Conservation (phyloP, 75 land plant species). For the Cunninghamia lanceolata region DNA sequence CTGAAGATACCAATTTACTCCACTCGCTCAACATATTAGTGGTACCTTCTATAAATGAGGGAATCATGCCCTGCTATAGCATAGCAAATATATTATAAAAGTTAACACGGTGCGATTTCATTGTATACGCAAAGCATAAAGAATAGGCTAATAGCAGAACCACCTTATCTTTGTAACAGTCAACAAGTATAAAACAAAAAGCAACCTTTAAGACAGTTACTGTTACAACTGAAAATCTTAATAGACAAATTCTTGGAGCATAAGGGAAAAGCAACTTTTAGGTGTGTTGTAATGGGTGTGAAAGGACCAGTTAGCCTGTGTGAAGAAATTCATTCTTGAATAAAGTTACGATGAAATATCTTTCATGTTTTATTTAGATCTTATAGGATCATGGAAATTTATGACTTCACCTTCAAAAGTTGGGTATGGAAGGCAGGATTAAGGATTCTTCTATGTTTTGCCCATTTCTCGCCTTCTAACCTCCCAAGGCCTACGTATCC, state of each 20-base stretch:
- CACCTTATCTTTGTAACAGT: neutral
- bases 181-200: neutral
- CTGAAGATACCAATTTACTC: constrained; percentile 9
- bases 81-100: neutral
- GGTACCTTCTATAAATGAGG: constrained; percentile 20
- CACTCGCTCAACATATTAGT: constrained; percentile 28
- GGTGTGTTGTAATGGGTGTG: neutral
- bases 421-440: too few relatives aligned
- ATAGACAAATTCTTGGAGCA: neutral
- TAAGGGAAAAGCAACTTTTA: neutral
- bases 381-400: too few relatives aligned
- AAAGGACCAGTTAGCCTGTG: neutral
- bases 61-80: constrained; percentile 38
- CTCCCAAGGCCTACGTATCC: constrained; percentile 21
- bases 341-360: neutral
- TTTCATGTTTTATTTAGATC: neutral
- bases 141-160: too few relatives aligned
- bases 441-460: too few relatives aligned
- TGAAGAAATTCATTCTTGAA: neutral
- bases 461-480: constrained; percentile 24
- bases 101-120: neutral
- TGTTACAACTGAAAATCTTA: neutral
- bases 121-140: neutral
- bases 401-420: too few relatives aligned
- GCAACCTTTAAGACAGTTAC: neutral